phyloP scores from a whole-genome alignment of 163 green algal species.

The Trebouxiophyceae sp. region DNA sequence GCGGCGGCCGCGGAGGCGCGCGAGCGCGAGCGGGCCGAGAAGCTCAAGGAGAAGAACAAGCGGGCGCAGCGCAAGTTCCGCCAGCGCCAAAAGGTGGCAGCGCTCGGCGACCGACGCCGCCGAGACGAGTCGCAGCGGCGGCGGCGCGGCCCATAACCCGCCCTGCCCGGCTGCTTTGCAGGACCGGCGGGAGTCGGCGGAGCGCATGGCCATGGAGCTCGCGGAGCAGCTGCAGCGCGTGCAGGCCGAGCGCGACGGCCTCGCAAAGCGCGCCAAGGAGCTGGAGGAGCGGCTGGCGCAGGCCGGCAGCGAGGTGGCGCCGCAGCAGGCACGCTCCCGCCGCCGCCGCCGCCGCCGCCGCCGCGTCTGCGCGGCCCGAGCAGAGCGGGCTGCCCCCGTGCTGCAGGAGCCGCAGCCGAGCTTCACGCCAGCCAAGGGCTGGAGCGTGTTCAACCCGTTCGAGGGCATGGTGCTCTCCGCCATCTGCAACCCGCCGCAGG shows the following conservation, averaged over 20 bases:
- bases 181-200: background rate
- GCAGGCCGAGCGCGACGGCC: background rate
- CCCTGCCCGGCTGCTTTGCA: no score
- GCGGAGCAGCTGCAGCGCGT: background rate
- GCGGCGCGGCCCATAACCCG: no score
- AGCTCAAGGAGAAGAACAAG: slow-evolving; percentile 1
- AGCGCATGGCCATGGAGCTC: background rate
- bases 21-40: background rate
- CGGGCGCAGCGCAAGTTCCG: background rate
- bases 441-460: background rate
- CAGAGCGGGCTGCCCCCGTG: no score
- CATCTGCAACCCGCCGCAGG: background rate
- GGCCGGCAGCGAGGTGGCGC: no score
- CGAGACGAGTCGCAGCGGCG: no score
- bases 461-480: background rate
- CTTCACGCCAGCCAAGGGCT: background rate
- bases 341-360: no score
- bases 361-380: no score
- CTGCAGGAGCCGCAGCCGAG: background rate
- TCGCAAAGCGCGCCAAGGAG: background rate
- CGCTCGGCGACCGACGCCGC: no score
- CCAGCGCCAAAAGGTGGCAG: background rate
- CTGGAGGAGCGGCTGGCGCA: background rate
- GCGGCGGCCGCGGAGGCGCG: no score
- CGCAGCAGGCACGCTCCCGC: no score